Evolutionary conservation across 2,329 filamentous ascomycete species (phyloP), one percentile per base, ranked within the genome.

Genomic region (Sporothrix protearum): DNA sequence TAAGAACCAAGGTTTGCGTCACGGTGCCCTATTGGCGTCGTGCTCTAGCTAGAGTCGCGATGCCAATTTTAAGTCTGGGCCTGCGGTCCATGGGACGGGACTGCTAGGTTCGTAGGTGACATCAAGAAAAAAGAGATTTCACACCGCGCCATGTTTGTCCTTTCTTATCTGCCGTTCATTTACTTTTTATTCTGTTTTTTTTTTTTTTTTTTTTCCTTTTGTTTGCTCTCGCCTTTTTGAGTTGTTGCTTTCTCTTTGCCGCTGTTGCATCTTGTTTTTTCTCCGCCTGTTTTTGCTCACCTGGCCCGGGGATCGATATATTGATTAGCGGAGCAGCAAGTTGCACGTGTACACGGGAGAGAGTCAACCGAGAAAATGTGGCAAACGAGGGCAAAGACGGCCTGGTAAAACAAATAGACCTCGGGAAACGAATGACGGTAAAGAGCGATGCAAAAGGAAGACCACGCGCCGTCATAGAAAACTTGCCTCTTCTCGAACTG

Each of bases 71-170:
- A 8, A 10, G 39, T 55, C 53, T 25, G 53, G 25, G 53, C 25
- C 55, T 59, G 30, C 55, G n/a, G 57, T 63, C 57, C 57, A 63
- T 63, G 57, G 66, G 7, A 69, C 66, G 49, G 30, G 49, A 42
- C n/a, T 69, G 36, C 30, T 57, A n/a, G 49, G 49, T 57, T 69
- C 19, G 45, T 12, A 28, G n/a, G n/a, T n/a, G n/a, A n/a, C n/a
- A n/a, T n/a, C n/a, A 9, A n/a, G 30, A n/a, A 49, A n/a, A 9
- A 14, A 68, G n/a, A 68, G 8, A 25, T 28, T 59, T 42, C 49
- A 39, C 36, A 28, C 51, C 33, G 19, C n/a, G n/a, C 16, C 36
- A 9, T 45, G 25, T 19, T 59, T 47, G 28, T 9, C 49, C 45
- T 66, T 8, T 66, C 45, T 66, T 8, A 14, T 30, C 25, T 55